Evolutionary conservation across 2,329 filamentous ascomycete species (phyloP).

Genomic region (Epichloe aotearoae): DNA sequence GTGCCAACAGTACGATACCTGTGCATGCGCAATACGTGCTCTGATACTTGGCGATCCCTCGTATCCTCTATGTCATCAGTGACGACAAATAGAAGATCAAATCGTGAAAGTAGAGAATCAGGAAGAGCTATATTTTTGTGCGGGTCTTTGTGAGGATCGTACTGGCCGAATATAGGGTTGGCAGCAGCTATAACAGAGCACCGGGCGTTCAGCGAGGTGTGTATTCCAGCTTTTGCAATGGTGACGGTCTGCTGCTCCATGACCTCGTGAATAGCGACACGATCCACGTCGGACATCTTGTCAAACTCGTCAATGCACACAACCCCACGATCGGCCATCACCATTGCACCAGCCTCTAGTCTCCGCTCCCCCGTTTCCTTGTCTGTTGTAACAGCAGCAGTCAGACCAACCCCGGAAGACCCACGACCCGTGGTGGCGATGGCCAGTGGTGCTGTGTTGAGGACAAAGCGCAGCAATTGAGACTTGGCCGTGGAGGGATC

Average conservation of each 20-base stretch:
- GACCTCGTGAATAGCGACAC: constrained; percentile 98
- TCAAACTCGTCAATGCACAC: constrained; percentile 99
- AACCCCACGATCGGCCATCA: constrained; percentile 89
- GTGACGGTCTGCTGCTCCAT: constrained; percentile 99
- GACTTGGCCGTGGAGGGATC: constrained; percentile 98
- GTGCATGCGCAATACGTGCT: constrained; percentile 96
- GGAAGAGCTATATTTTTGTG: constrained; percentile 97
- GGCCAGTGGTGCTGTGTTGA: constrained; percentile 90
- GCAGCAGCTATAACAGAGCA: constrained; percentile 95
- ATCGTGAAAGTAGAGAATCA: constrained; percentile 93
- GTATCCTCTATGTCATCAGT: constrained; percentile 97
- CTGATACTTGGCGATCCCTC: constrained; percentile 79
- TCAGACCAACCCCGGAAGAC: constrained; percentile 94
- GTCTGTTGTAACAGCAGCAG: constrained; percentile 88
- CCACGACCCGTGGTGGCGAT: constrained; percentile 95
- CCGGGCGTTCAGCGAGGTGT: constrained; percentile 90
- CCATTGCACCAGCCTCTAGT: constrained; percentile 96
- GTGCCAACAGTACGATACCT: constrained; percentile 83
- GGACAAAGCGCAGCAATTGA: constrained; percentile 89
- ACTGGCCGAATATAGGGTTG: constrained; percentile 96
- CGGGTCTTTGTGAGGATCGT: constrained; percentile 95
- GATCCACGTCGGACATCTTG: constrained; percentile 98
- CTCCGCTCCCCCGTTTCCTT: constrained; percentile 94
- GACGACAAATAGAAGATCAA: constrained; percentile 93
- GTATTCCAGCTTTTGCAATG: constrained; percentile 95